Conservation (phyloP, 192 early-diverging fungal genomes). For the Backusella tarrabulga region DNA sequence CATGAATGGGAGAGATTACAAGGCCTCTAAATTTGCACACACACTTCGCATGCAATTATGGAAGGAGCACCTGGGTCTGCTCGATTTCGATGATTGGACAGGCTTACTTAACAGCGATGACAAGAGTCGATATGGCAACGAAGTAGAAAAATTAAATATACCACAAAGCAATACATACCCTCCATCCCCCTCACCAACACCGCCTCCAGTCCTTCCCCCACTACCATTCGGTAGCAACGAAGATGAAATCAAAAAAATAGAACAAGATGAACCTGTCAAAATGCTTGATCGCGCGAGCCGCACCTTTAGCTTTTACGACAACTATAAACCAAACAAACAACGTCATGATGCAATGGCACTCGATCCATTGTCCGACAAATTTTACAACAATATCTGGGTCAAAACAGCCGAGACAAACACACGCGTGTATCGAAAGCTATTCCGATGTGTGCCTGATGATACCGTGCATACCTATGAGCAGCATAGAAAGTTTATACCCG, state of each 20-base stretch:
- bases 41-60: slow-evolving; percentile 73
- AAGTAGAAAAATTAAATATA: slow-evolving; percentile 1
- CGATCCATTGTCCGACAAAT: slow-evolving; percentile 71
- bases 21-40: slow-evolving; percentile 69
- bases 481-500: slow-evolving; percentile 44
- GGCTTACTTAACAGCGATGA: background rate
- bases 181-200: background rate
- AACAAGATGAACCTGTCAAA: slow-evolving; percentile 42
- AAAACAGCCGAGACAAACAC: slow-evolving; percentile 64
- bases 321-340: slow-evolving; percentile 11
- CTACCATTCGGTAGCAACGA: background rate
- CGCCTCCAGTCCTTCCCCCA: background rate
- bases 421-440: slow-evolving; percentile 65
- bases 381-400: slow-evolving; percentile 57
- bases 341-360: slow-evolving; percentile 39
- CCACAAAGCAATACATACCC: background rate
- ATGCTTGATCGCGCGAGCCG: slow-evolving; percentile 18
- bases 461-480: slow-evolving; percentile 57
- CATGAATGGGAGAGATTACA: slow-evolving; percentile 72
- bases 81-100: slow-evolving; percentile 47
- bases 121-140: background rate
- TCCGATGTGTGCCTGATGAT: slow-evolving; percentile 82
- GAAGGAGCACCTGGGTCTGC: slow-evolving; percentile 79
- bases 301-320: slow-evolving; percentile 17
- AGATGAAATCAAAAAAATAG: slow-evolving; percentile 24